Evolutionary conservation across 345 rosid genomes (phyloP).

Genomic region (Arabis alpina): DNA sequence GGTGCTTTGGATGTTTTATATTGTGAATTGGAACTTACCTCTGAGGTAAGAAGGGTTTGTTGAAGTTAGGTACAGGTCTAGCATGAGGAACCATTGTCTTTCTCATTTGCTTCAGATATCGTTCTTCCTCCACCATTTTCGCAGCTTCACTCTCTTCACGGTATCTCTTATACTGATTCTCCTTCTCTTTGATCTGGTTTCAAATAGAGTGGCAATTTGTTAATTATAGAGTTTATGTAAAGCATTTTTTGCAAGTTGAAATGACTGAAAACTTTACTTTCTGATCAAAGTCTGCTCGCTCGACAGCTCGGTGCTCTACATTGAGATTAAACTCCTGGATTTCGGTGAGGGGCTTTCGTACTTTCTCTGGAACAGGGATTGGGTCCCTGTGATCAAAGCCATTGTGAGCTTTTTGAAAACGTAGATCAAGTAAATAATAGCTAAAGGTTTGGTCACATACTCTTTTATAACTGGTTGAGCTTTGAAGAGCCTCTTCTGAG

Average conservation of each 20-base stretch:
- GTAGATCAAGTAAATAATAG: not conserved
- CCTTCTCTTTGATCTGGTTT: conserved; percentile 91
- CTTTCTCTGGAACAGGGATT: conserved; percentile 87
- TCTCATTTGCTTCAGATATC: conserved; percentile 83
- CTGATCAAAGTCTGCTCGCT: conserved; percentile 89
- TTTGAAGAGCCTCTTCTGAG: conserved; percentile 69
- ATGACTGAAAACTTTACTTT: conserved; percentile 53
- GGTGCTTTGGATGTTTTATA: not conserved
- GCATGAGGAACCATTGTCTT: conserved; percentile 94
- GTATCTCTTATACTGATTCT: conserved; percentile 77
- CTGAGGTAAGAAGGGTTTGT: conserved; percentile 81
- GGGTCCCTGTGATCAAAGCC: conserved; percentile 65
- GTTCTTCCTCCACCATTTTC: conserved; percentile 93
- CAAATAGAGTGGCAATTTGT: conserved; percentile 11
- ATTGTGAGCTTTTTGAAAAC: conserved; percentile 23
- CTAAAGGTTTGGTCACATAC: conserved; percentile 46
- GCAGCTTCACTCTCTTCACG: conserved; percentile 94
- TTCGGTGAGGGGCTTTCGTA: conserved; percentile 84
- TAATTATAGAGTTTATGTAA: not conserved
- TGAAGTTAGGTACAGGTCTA: conserved; percentile 84
- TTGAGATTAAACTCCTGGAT: conserved; percentile 74
- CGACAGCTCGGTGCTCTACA: conserved; percentile 70
- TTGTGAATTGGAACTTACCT: conserved; percentile 11
- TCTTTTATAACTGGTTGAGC: conserved; percentile 81
- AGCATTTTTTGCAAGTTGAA: not conserved